Base-by-base conservation (phyloP, 495 filamentous ascomycete species). In the Xylaria nigripes region DNA sequence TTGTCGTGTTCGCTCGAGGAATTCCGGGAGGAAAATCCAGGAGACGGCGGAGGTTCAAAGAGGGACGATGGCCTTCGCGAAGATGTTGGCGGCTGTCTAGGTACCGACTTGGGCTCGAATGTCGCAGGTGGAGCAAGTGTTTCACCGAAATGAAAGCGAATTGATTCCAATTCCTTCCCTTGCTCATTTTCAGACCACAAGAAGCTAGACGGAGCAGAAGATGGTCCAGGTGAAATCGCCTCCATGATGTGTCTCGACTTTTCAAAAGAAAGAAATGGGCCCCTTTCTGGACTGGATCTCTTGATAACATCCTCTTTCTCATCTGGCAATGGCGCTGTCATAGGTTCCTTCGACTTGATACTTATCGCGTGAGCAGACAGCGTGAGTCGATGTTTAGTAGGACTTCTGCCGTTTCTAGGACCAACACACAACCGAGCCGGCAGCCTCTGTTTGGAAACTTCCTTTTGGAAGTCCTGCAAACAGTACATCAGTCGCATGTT, bases 401-500 rank as follows among this genome's bases (percentile, higher is more conserved):
- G 72, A 45, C 71, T 74, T 54, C 68, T 66, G 40, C 69, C 74
- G 27, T 72, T 74, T 16, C 74, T 68, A 32, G 69, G 70, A 54
- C 77, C 78, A 53, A 70, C 73, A 58, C 66, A 65, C 7, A 68
- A 65, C 36, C 64, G 70, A n/a, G 65, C 61, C 0, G 58, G 51
- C 15, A 72, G 63, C 54, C 64, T 76, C 63, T 73, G 76, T 59
- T 77, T 79, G 3, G 77, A 60, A 8, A 90, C 70, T 56, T 83
- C 80, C 58, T 83, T 82, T 55, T 87, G 81, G 70, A 95, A 98
- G 64, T 98, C 93, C 36, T 94, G 92, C 47, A 98, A 76, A 68
- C 93, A 92, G 72, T 96, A 97, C 68, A 98, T 96, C 34, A 98
- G 74, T 58, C 87, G 90, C 93, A 98, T 98, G 65, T 98, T 98